These are phyloP conservation scores for Xylariaceae sp. DNA, from an alignment of 2,329 filamentous ascomycete genomes.

Conservation along the genomic window DNA sequence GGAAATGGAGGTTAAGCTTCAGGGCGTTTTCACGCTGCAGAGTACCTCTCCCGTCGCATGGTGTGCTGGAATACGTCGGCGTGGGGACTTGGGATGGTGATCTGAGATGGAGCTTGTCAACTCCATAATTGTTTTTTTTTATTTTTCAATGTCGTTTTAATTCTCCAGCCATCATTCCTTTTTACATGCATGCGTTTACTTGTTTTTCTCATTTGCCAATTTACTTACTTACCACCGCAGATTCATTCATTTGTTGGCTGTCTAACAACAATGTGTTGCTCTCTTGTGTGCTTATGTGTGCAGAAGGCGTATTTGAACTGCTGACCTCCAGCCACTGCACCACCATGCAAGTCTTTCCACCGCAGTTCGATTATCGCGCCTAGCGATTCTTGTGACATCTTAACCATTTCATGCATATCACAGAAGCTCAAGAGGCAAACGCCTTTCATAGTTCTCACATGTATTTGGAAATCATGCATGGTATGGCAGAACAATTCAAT, in stretches of 20 bases:
- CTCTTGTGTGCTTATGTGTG: no score
- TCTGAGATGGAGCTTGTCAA: constrained; percentile 52
- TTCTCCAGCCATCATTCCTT: not conserved
- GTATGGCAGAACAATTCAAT: no score
- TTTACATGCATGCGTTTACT: not conserved
- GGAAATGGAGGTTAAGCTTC: constrained; percentile 66
- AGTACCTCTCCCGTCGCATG: constrained; percentile 67
- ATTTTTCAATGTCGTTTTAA: constrained; percentile 22
- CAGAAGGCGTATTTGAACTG: not conserved
- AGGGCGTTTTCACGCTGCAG: constrained; percentile 72
- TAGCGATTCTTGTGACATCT: no score
- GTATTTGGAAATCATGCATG: no score
- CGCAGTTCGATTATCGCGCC: no score
- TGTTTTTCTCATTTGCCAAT: not conserved
- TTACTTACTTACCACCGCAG: no score
- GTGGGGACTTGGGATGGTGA: constrained; percentile 54
- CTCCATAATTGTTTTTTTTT: constrained; percentile 35
- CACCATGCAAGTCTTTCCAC: no score
- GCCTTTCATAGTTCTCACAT: no score
- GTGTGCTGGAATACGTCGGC: constrained; percentile 65
- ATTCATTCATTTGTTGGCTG: no score
- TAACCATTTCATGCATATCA: no score
- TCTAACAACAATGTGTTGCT: no score
- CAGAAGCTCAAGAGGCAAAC: no score
- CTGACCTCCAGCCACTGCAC: not conserved